phyloP scores from a whole-genome alignment of 2,329 filamentous ascomycete genomes.

The Cadophora gregata region DNA sequence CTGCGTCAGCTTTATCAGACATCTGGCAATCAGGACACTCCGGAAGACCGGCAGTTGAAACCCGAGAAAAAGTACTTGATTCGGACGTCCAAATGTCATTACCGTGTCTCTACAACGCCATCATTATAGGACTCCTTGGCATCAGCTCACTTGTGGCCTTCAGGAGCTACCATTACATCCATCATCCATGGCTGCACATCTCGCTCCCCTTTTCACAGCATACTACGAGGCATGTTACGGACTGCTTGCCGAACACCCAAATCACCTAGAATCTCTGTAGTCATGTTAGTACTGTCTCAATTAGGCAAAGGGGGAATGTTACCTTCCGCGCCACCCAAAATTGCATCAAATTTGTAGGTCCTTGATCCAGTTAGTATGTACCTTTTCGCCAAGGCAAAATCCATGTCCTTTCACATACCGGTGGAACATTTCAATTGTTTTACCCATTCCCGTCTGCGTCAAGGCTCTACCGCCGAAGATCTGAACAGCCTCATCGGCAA shows the following conservation, averaged over 20 bases:
- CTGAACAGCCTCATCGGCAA: constrained; percentile 80
- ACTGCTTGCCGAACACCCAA: constrained; percentile 84
- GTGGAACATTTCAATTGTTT: constrained; percentile 83
- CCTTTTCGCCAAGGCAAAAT: not conserved
- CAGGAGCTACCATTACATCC: not conserved
- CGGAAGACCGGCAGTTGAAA: no score
- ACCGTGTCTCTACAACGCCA: no score
- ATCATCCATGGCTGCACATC: no score
- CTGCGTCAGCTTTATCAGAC: not conserved
- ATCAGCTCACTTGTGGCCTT: not conserved
- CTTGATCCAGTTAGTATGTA: constrained; percentile 5
- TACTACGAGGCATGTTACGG: constrained; percentile 83
- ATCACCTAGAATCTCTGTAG: constrained; percentile 74
- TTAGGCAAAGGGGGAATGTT: not conserved
- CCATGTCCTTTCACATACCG: constrained; percentile 45
- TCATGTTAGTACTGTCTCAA: constrained; percentile 17
- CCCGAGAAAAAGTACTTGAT: not conserved
- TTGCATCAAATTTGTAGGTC: constrained; percentile 73
- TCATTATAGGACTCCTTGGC: no score
- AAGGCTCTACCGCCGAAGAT: constrained; percentile 85
- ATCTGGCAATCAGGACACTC: not conserved
- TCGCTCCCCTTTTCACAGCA: constrained; percentile 59
- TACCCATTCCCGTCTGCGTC: constrained; percentile 84
- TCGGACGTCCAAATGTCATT: not conserved
- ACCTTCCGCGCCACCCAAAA: constrained; percentile 76